Evolutionary conservation across 192 early-diverging fungal species (phyloP), one percentile per base, ranked within the genome.

Genomic region (Coemansia furcata): DNA sequence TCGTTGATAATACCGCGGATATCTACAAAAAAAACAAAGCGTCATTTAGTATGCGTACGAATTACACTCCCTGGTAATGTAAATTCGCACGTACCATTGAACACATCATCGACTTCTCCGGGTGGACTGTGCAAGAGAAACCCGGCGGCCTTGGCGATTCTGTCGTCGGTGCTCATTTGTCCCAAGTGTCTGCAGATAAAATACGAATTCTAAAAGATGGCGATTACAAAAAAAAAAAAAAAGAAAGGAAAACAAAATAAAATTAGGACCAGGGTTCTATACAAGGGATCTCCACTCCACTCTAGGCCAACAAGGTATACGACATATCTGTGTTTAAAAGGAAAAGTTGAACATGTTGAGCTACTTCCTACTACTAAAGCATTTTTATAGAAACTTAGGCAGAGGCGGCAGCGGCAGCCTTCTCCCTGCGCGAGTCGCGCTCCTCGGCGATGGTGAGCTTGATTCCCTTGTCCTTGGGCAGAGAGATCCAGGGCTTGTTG

Each of bases 401-500:
- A 65, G 80, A 74, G 58, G 71, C 79, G 67, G 76, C 73, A 49
- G 78, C 66, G 35, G 72, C 71, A 40, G 76, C 64, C 89, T 82
- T 63, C 87, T 87, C 91, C 69, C 94, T 85, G 71, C 95, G 89
- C 44, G 91, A 82, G 86, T 99, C 97, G 86, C 97, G 93, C 90
- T 99, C 96, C 89, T 99, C 96, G 71, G 96, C 87, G 77, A 99
- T 98, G 81, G 95, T 94, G 74, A 98, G 92, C 93, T 95, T 95
- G 84, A 98, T 85, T 88, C 96, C 96, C 90, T 96, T 97, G 86
- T 93, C 93, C 90, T 97, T 98, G 87, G 98, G 98, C 67, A 98
- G 88, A 40, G 95, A 97, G 86, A 99, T 90, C 88, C 88, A 94
- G 50, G 95, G 88, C 89, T 94, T 92, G 89, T 90, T 93, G 68